phyloP scores from a whole-genome alignment of 73 alveolate genomes.

The Uronychia setigera region DNA sequence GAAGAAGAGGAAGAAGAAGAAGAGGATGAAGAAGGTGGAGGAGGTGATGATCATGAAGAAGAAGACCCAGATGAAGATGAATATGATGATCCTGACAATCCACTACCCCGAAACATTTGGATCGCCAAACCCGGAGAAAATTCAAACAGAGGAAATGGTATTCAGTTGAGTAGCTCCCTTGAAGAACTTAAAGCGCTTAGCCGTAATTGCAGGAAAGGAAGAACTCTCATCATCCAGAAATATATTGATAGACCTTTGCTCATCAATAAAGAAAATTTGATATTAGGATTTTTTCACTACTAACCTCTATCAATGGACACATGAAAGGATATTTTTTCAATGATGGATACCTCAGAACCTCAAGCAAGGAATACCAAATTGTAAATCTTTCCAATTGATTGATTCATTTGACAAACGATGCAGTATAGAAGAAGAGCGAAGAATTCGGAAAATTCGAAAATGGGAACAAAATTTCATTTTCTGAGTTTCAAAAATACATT shows the following conservation, averaged over 20 bases:
- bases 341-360: conserved; percentile 73
- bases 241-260: conserved; percentile 62
- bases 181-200: background rate
- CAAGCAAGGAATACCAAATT: conserved; percentile 42
- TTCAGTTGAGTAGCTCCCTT: background rate
- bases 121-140: conserved; percentile 58
- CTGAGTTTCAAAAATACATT: conserved; percentile 53
- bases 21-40: background rate
- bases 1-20: conserved; percentile 9
- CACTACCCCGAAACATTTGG: conserved; percentile 30
- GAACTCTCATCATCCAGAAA: conserved; percentile 42
- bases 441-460: conserved; percentile 71
- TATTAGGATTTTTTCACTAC: conserved; percentile 45
- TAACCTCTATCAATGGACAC: conserved; percentile 47
- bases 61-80: conserved; percentile 23
- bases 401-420: conserved; percentile 76
- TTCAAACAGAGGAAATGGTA: background rate
- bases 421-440: conserved; percentile 67
- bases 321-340: conserved; percentile 68
- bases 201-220: conserved; percentile 1
- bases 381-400: conserved; percentile 43
- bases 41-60: conserved; percentile 10
- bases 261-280: conserved; percentile 64
- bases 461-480: conserved; percentile 48
- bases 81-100: conserved; percentile 32